Evolutionary conservation across 129 eudicot species (phyloP).

Genomic region (Oenanthe sinensis): DNA sequence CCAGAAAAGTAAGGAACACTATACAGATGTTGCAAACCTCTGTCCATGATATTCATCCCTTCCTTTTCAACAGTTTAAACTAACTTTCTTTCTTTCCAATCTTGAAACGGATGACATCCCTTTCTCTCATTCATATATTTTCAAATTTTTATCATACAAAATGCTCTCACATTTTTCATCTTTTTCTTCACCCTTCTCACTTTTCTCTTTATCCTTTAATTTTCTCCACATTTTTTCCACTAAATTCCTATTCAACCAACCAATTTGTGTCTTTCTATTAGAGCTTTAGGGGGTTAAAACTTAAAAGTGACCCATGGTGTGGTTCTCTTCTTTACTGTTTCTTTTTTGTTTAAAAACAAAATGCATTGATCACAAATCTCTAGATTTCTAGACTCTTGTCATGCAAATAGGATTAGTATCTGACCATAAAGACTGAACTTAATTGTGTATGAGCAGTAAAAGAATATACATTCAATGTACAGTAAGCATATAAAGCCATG

Average conservation of each 20-base stretch:
- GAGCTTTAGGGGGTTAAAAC: not conserved
- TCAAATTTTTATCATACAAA: no score
- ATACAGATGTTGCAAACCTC: not conserved
- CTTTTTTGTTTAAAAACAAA: not conserved
- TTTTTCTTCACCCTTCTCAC: not conserved
- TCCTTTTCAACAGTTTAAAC: no score
- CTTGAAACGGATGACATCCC: not conserved
- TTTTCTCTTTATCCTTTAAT: no score
- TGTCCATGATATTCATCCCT: not conserved
- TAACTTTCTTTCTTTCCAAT: not conserved
- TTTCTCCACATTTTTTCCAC: not conserved
- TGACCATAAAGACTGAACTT: not conserved
- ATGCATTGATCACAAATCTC: not conserved
- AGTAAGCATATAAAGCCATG: not conserved
- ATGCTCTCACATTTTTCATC: not conserved
- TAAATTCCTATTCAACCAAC: not conserved
- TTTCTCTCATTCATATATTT: not conserved
- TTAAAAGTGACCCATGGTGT: not conserved
- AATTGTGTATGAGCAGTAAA: not conserved
- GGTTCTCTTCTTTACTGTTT: not conserved
- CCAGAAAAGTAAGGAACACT: not conserved
- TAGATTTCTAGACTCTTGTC: not conserved
- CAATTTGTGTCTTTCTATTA: not conserved
- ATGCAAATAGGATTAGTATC: not conserved
- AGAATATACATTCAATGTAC: not conserved